These are phyloP conservation scores for Ustilago bromivora DNA, from an alignment of 1,284 basidiomycete genomes.

Conservation along the genomic window DNA sequence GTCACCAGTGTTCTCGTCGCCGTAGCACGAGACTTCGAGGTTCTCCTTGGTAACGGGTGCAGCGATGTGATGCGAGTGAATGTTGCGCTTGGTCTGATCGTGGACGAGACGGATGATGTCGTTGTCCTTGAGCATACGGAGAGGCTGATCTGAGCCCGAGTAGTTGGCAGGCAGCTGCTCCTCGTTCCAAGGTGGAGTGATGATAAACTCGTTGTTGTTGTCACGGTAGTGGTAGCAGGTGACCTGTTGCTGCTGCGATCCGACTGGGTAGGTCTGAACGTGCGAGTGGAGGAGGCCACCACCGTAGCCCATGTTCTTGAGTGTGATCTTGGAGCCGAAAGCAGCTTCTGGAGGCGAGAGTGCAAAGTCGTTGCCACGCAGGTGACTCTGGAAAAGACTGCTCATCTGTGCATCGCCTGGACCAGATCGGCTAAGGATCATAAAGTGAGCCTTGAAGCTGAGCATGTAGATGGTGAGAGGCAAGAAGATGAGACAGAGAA, in stretches of 20 bases:
- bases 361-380: conserved; percentile 91
- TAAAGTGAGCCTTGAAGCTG: conserved; percentile 95
- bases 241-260: conserved; percentile 95
- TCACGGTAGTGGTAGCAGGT: conserved; percentile 99
- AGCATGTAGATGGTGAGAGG: conserved; percentile 92
- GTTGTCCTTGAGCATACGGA: conserved; percentile 79
- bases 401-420: conserved; percentile 99
- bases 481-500: conserved; percentile 86
- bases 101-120: conserved; percentile 87
- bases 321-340: conserved; percentile 87
- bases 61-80: conserved; percentile 90
- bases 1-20: conserved; percentile 88
- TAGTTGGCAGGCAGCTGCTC: conserved; percentile 54
- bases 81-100: conserved; percentile 82
- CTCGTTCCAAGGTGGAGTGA: conserved; percentile 84
- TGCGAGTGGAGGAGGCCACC: conserved; percentile 97
- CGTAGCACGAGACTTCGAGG: conserved; percentile 92
- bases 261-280: conserved; percentile 90
- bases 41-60: conserved; percentile 91
- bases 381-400: conserved; percentile 96
- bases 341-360: conserved; percentile 78
- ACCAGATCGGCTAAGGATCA: conserved; percentile 91
- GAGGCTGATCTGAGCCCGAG: conserved; percentile 38
- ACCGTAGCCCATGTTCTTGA: conserved; percentile 98
- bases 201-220: conserved; percentile 91